Base-by-base conservation (phyloP, 345 rosid genomes). In the Draba incana region DNA sequence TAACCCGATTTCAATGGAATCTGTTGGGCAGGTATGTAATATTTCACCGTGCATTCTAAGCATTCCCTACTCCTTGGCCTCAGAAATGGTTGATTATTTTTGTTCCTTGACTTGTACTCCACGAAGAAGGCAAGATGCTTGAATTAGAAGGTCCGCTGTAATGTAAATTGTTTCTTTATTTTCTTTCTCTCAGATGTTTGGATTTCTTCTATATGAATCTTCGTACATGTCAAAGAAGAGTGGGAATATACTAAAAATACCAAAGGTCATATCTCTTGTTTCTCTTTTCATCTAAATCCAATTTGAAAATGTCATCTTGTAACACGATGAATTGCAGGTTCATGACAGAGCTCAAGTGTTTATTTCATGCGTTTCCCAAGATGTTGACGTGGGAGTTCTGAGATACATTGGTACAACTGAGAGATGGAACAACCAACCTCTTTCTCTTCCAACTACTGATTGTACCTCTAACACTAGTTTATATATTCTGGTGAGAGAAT, bases 291-390 rank as follows among this genome's bases (percentile, higher is more conserved):
- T 53, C 35, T 54, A 51, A 30, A 65, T 49, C 14, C 54, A 39
- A 62, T 24, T 44, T 44, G 46, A 43, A 58, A 14, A 48, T 49
- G 12, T 39, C 25, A 53, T 62, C n/a, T 46, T 57, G 47, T 66
- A 63, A 62, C 56, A 49, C 33, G 57, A 35, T 14, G 68, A 23
- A 33, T 62, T 80, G 66, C 80, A 90, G 98, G 92, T 93, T 55
- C 93, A 88, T 81, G 97, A 93, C 77, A 85, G 96, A 80, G 97
- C 86, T 78, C 94, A 86, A 76, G 90, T 93, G 73, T 90, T 83
- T 59, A 50, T 83, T 30, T 84, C 86, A 31, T 93, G 97, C 61
- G 11, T 78, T 80, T 77, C 80, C 27, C 75, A 33, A 63, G 80
- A 64, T 52, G 35, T 15, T 68, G 68, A 73, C 43, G 71, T 42